A percentile compares a stretch with the other conserved stretches of the same genome.
phyloP scores from a whole-genome alignment of 179 eudicot species.

The Heliamphora pulchella region DNA sequence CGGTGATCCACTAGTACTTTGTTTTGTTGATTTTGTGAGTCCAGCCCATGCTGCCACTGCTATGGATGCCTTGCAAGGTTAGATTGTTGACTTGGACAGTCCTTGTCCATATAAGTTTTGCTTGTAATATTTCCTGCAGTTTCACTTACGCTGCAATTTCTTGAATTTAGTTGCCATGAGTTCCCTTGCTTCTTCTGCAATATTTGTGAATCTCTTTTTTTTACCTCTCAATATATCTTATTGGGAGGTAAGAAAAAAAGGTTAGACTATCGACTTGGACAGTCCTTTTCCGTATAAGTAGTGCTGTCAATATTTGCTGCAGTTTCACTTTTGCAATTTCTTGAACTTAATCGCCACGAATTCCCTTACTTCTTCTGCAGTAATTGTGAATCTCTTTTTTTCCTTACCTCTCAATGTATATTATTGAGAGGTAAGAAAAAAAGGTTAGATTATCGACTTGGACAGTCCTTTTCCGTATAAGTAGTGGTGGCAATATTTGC shows the following conservation, averaged over 20 bases:
- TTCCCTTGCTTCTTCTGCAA: neutral
- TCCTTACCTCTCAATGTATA: too few relatives aligned
- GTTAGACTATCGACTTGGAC: slow-evolving; percentile 25
- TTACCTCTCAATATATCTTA: too few relatives aligned
- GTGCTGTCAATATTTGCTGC: neutral
- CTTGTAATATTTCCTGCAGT: neutral
- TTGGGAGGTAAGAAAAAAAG: slow-evolving; percentile 21
- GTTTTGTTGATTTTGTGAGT: slow-evolving; percentile 76
- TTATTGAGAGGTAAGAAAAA: too few relatives aligned
- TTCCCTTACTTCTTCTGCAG: neutral
- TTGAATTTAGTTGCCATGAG: neutral
- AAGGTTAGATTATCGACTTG: slow-evolving; percentile 38
- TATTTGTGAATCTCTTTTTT: neutral
- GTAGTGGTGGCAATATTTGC: neutral
- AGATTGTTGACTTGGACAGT: slow-evolving; percentile 12
- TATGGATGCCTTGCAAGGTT: slow-evolving; percentile 73
- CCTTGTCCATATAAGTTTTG: neutral
- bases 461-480: neutral
- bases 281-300: neutral
- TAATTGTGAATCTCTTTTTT: neutral
- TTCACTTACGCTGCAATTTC: neutral
- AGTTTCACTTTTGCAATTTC: neutral
- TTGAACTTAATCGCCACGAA: neutral
- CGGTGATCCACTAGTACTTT: slow-evolving; percentile 50
- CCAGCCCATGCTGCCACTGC: slow-evolving; percentile 85